Conservation (phyloP, 1,284 basidiomycete genomes). For the Moesziomyces sp. region DNA sequence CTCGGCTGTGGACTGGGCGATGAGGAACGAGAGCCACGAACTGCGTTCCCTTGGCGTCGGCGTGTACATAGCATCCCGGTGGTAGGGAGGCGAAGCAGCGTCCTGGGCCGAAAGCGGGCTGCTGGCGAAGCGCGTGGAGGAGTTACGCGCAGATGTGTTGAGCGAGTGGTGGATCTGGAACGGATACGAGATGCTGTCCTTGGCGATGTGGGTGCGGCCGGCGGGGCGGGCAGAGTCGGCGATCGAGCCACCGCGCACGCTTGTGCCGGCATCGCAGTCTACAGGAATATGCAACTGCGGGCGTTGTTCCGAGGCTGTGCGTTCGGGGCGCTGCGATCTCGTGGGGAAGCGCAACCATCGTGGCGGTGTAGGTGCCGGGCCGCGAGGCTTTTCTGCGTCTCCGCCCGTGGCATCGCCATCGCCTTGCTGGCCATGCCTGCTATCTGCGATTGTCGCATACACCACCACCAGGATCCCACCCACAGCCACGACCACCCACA, state of each 20-base stretch:
- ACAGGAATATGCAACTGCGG: not conserved
- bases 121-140: not conserved
- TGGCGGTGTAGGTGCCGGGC: not conserved
- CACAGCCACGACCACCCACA: slow-evolving; percentile 81
- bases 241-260: not conserved
- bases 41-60: slow-evolving; percentile 5
- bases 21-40: slow-evolving; percentile 36
- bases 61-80: not conserved
- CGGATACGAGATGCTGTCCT: slow-evolving; percentile 41
- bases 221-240: slow-evolving; percentile 10
- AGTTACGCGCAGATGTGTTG: not conserved
- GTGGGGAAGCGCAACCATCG: not conserved
- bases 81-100: slow-evolving; percentile 6
- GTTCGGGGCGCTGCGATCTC: not conserved
- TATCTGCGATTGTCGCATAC: slow-evolving; percentile 61
- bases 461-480: slow-evolving; percentile 77
- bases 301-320: not conserved
- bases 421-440: not conserved
- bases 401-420: not conserved
- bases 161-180: slow-evolving; percentile 25
- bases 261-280: not conserved
- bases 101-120: slow-evolving; percentile 2
- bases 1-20: slow-evolving; percentile 8
- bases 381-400: slow-evolving; percentile 11
- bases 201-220: slow-evolving; percentile 11